Conservation (phyloP, 2,329 filamentous ascomycete genomes). For the Fusarium austroafricanum region DNA sequence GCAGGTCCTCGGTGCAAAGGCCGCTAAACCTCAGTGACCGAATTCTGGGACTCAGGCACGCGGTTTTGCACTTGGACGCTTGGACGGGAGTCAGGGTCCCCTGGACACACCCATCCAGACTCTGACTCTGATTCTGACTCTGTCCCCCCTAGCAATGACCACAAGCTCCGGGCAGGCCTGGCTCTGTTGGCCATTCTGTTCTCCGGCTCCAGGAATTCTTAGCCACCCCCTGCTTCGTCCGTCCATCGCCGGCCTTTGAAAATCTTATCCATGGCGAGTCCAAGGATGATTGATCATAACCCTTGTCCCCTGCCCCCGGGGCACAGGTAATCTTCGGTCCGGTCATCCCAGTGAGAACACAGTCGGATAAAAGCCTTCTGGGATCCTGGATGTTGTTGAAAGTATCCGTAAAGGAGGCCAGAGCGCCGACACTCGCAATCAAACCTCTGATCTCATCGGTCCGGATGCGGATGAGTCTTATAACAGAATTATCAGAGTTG, state of each 20-base stretch:
- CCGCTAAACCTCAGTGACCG: constrained; percentile 49
- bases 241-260: constrained; percentile 30
- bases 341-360: constrained; percentile 37
- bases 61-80: constrained; percentile 39
- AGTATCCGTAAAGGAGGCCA: constrained; percentile 21
- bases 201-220: constrained; percentile 46
- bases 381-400: constrained; percentile 34
- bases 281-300: constrained; percentile 34
- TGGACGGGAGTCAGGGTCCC: constrained; percentile 37
- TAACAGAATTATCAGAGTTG: neutral
- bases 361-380: constrained; percentile 39
- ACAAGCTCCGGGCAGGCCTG: neutral
- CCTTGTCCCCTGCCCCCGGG: constrained; percentile 35
- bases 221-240: constrained; percentile 35
- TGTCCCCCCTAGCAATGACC: constrained; percentile 26
- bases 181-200: constrained; percentile 21
- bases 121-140: constrained; percentile 10
- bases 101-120: constrained; percentile 27
- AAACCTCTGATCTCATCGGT: constrained; percentile 37
- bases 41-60: constrained; percentile 48
- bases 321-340: constrained; percentile 44
- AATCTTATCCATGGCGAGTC: constrained; percentile 40
- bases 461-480: constrained; percentile 16
- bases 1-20: constrained; percentile 38
- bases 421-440: constrained; percentile 40